Evolutionary conservation across 345 rosid genomes (phyloP), one percentile per base, ranked within the genome.

Genomic region (Aquilaria sinensis): DNA sequence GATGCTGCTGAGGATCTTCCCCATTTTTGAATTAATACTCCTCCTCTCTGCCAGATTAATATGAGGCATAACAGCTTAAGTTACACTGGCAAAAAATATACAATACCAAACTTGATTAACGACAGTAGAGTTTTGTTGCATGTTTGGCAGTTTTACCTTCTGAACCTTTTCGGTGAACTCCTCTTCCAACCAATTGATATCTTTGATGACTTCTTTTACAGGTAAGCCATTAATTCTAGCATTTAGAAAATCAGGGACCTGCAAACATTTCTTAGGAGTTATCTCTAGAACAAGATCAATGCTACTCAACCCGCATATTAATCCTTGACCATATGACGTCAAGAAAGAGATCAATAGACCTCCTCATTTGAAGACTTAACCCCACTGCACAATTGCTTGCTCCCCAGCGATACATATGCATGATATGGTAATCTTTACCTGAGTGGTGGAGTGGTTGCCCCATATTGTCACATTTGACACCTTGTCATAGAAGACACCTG

Each of bases 1-100:
- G 99, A 94, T 64, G 99, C 97, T 65, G 99, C 99, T 14, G 99
- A 94, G 48, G 99, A 94, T 77, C 99, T 80, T 72, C 99, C 99
- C 99, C 99, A 94, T 77, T 94, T 94, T 83, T 94, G 58, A 75
- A 94, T 94, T 64, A 94, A 73, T 33, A 68, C 78, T 49, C 99
- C 99, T 68, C 99, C 99, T 83, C 99, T 81, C 99, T 90, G 84
- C 65, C 74, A 63, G 72, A 56, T 58, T 70, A 73, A 56, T 53
- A 37, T 47, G 56, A 16, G 57, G 41, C 23, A 47, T 61, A 51
- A 31, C 43, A 10, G 31, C 5, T 31, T 31, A 55, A 47, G 43
- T 37, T 37, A 37, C 7, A 37, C 43, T 5, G 43, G 1, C 5
- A 13, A 46, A 12, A 53, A 64, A 41, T 50, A 53, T 11, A 13